phyloP scores from a whole-genome alignment of 208 protist genomes.

The Polymyxa betae region DNA sequence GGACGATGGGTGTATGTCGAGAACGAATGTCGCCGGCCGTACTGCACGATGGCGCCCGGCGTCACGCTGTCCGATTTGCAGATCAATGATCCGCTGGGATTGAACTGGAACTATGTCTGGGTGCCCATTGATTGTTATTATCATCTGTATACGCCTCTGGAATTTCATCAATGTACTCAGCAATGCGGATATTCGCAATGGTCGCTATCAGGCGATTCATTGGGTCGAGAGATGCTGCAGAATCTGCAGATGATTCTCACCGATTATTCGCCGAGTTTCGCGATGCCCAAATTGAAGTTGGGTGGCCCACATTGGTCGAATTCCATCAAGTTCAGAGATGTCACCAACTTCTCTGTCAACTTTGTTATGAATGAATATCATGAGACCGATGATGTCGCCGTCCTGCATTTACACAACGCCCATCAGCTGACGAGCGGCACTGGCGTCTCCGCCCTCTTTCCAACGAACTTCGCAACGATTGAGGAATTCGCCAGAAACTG shows the following conservation, averaged over 20 bases:
- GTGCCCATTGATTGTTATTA: background rate
- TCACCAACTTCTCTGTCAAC: background rate
- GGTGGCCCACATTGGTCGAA: background rate
- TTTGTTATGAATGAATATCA: background rate
- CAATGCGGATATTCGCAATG: background rate
- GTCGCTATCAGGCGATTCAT: background rate
- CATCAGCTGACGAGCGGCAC: too few relatives aligned
- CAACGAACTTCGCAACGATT: too few relatives aligned
- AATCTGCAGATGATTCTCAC: conserved; percentile 5
- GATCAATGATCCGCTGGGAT: background rate
- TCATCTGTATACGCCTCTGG: background rate
- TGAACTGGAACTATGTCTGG: background rate
- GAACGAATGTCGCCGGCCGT: background rate
- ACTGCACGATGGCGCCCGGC: background rate
- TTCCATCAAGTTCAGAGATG: background rate
- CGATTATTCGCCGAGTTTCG: background rate
- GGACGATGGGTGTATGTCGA: background rate
- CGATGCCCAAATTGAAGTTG: background rate
- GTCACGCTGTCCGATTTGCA: background rate
- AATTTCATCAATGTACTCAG: background rate
- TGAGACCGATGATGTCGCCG: too few relatives aligned
- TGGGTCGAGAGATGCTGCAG: background rate
- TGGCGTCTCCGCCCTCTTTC: too few relatives aligned
- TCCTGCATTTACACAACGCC: too few relatives aligned
- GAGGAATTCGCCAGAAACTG: too few relatives aligned